Percentiles rank a stretch among this genome's conserved stretches.
These are phyloP conservation scores for Phialophora macrospora DNA, from an alignment of 2,329 filamentous ascomycete genomes.

Conservation along the genomic window DNA sequence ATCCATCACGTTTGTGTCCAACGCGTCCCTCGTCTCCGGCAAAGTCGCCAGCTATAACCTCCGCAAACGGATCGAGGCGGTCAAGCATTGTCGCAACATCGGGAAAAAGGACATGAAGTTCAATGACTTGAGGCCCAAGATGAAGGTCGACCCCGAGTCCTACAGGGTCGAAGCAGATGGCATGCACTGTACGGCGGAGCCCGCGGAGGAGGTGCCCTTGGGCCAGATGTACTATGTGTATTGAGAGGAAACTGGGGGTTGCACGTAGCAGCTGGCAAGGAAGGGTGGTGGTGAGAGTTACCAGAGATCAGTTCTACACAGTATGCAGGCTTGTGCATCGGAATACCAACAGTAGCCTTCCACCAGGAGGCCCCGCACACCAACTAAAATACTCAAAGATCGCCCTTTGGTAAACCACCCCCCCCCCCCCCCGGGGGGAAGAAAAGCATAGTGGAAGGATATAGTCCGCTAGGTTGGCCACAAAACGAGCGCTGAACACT, in stretches of 20 bases:
- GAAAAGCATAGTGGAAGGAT: neutral
- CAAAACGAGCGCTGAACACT: neutral
- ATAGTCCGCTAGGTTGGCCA: neutral
- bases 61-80: slow-evolving; percentile 77
- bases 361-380: neutral
- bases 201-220: slow-evolving; percentile 72
- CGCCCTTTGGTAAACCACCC: neutral
- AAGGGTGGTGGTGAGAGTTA: neutral
- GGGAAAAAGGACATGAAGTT: slow-evolving; percentile 89
- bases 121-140: slow-evolving; percentile 80
- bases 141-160: slow-evolving; percentile 89
- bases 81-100: slow-evolving; percentile 74
- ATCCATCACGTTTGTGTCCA: slow-evolving; percentile 82
- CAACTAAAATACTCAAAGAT: neutral
- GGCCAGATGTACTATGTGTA: slow-evolving; percentile 79
- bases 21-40: slow-evolving; percentile 70
- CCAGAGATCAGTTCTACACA: neutral
- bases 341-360: neutral
- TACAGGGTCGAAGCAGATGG: slow-evolving; percentile 89
- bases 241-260: slow-evolving; percentile 46
- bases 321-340: neutral
- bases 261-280: neutral
- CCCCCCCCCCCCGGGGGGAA: too few species aligned
- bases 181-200: slow-evolving; percentile 72
- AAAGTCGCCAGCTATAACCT: slow-evolving; percentile 73